Conservation (phyloP, 129 eudicot genomes). For the Helichrysum umbraculigerum region DNA sequence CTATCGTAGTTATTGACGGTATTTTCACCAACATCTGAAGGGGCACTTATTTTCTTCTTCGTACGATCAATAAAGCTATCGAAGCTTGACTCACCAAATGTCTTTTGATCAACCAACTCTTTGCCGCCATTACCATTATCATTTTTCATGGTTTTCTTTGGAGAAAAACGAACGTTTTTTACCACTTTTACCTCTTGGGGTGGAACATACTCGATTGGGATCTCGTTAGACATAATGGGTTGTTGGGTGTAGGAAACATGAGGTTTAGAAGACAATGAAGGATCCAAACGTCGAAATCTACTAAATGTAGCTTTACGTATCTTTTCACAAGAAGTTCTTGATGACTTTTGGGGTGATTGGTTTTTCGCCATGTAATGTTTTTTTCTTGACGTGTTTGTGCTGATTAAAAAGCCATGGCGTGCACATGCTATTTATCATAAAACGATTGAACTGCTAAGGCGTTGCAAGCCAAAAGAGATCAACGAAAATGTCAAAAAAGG, state of each 20-base stretch:
- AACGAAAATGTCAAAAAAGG: conserved; percentile 36
- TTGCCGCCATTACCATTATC: neutral
- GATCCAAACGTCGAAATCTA: conserved; percentile 22
- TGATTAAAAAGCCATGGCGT: conserved; percentile 22
- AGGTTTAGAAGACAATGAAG: conserved; percentile 23
- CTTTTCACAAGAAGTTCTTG: conserved; percentile 36
- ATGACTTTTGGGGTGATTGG: conserved; percentile 26
- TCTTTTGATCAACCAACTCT: conserved; percentile 23
- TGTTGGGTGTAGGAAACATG: conserved; percentile 22
- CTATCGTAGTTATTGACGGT: conserved; percentile 41
- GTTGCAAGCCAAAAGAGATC: conserved; percentile 16
- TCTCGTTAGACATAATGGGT: conserved; percentile 21
- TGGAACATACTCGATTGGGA: conserved; percentile 36
- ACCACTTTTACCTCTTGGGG: conserved; percentile 18
- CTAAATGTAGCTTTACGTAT: conserved; percentile 36
- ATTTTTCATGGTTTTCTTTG: neutral
- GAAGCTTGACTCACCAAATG: conserved; percentile 33
- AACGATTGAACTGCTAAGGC: neutral
- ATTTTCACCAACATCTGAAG: conserved; percentile 33
- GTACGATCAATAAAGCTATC: conserved; percentile 42
- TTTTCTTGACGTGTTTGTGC: neutral
- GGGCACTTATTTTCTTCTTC: conserved; percentile 49
- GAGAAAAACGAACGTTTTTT: conserved; percentile 24
- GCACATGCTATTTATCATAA: no score
- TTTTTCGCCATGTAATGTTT: conserved; percentile 38